Evolutionary conservation across 2,329 filamentous ascomycete genomes (phyloP).

Genomic region (Fusarium coffeatum): DNA sequence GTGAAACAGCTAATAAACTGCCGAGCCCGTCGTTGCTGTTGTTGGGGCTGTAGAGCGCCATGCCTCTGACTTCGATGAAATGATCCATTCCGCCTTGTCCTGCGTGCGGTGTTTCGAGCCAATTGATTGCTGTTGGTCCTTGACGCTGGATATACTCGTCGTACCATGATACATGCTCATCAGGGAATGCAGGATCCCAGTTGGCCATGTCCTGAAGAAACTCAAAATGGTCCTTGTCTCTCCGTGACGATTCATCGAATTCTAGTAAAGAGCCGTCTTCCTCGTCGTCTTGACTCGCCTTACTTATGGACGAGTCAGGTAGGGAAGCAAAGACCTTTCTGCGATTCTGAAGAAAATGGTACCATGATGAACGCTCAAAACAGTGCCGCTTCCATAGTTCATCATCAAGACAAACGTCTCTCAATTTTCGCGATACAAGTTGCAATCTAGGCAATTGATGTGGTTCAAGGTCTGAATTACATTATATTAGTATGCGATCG

Average conservation of each 20-base stretch:
- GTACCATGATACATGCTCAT: constrained; percentile 84
- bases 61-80: constrained; percentile 75
- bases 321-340: constrained; percentile 50
- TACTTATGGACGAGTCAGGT: constrained; percentile 13
- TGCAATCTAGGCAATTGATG: constrained; percentile 71
- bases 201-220: constrained; percentile 72
- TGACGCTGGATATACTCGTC: constrained; percentile 88
- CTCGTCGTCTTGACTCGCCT: constrained; percentile 13
- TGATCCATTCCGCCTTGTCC: constrained; percentile 57
- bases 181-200: constrained; percentile 83
- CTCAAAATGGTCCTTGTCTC: constrained; percentile 36
- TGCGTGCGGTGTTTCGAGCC: constrained; percentile 74
- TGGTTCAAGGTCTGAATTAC: constrained; percentile 52
- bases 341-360: constrained; percentile 66
- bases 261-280: constrained; percentile 34
- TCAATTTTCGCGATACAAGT: constrained; percentile 73
- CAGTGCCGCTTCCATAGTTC: constrained; percentile 81
- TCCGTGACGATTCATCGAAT: constrained; percentile 38
- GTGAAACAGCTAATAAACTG: constrained; percentile 73
- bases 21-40: constrained; percentile 60
- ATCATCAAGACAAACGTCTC: constrained; percentile 77
- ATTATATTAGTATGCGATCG: constrained; percentile 29
- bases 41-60: constrained; percentile 71
- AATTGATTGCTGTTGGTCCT: constrained; percentile 78
- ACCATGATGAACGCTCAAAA: constrained; percentile 76